Conservation (phyloP, 1,284 basidiomycete species). For the Marasmius fiardii region DNA sequence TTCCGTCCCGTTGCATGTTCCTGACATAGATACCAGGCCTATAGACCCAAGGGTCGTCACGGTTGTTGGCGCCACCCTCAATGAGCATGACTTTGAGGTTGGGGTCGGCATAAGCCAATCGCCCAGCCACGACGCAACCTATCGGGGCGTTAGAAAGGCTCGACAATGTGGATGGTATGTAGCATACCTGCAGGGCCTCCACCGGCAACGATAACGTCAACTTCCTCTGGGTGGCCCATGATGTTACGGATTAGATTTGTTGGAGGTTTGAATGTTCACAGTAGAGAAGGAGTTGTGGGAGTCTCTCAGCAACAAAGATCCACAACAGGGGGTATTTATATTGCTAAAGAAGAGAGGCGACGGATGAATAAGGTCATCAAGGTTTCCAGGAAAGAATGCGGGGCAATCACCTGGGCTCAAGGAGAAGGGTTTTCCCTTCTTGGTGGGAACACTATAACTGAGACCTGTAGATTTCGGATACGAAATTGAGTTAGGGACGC, state of each 20-base stretch:
- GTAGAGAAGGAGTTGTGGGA: neutral
- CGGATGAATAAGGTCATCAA: too few relatives aligned
- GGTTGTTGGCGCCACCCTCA: slow-evolving; percentile 69
- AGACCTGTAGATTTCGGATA: too few relatives aligned
- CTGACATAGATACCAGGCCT: slow-evolving; percentile 65
- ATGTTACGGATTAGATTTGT: neutral
- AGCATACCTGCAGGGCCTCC: slow-evolving; percentile 58
- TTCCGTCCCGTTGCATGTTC: slow-evolving; percentile 67
- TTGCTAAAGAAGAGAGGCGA: neutral
- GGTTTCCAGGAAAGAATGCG: too few relatives aligned
- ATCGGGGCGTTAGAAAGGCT: slow-evolving; percentile 7
- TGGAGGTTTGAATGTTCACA: neutral
- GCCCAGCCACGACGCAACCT: slow-evolving; percentile 67
- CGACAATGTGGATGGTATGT: neutral
- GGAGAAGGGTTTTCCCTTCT: too few relatives aligned
- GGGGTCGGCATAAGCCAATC: slow-evolving; percentile 68
- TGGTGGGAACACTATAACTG: too few relatives aligned
- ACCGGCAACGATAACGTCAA: slow-evolving; percentile 66
- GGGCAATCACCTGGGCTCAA: too few relatives aligned
- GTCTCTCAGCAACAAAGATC: neutral
- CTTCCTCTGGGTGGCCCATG: slow-evolving; percentile 64
- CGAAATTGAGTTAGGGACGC: too few relatives aligned
- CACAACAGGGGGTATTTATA: neutral
- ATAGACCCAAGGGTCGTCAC: slow-evolving; percentile 74
- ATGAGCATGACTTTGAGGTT: slow-evolving; percentile 73